These are phyloP conservation scores for Cunninghamia lanceolata DNA, from an alignment of 75 land plant species.

Conservation along the genomic window DNA sequence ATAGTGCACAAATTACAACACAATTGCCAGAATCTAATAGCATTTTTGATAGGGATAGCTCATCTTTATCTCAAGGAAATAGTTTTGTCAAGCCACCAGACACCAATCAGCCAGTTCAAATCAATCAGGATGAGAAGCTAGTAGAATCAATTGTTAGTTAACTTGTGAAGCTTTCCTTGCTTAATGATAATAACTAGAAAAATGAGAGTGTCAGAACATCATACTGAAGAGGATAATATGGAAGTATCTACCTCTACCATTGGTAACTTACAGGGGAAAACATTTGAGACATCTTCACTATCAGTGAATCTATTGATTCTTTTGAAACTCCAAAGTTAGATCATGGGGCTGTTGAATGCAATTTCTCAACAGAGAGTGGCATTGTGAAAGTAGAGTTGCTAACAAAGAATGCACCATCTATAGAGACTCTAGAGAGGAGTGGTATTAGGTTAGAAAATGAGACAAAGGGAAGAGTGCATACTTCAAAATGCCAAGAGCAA, in stretches of 20 bases:
- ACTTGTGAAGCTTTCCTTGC: neutral
- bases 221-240: neutral
- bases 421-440: slow-evolving; percentile 14
- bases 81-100: neutral
- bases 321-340: neutral
- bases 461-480: slow-evolving; percentile 10
- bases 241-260: neutral
- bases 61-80: neutral
- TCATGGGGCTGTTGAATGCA: neutral
- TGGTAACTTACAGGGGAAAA: neutral
- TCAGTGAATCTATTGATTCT: neutral
- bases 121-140: neutral
- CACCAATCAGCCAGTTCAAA: neutral
- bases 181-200: neutral
- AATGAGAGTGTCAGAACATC: neutral
- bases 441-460: slow-evolving; percentile 9
- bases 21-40: neutral
- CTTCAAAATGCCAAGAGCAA: too few species aligned
- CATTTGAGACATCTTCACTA: neutral
- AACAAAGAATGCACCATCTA: slow-evolving; percentile 6
- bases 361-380: slow-evolving; percentile 13
- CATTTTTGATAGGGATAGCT: neutral
- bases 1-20: neutral
- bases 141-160: neutral
- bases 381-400: slow-evolving; percentile 10